Conservation (phyloP, 108 stramenopile genomes). For the Nitzschia putrida region DNA sequence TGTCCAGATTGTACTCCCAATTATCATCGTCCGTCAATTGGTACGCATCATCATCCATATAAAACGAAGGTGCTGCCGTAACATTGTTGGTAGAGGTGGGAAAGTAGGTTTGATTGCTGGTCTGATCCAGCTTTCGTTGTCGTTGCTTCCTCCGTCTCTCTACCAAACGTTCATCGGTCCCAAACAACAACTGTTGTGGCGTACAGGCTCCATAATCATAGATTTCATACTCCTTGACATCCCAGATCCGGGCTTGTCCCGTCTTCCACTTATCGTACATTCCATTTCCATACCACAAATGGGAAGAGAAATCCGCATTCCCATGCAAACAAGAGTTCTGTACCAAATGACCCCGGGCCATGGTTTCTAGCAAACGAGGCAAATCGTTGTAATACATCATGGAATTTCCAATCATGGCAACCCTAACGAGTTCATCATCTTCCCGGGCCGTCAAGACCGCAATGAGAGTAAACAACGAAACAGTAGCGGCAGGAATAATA, state of each 20-base stretch:
- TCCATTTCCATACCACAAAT: slow-evolving; percentile 48
- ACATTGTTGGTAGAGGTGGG: not conserved
- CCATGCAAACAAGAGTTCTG: slow-evolving; percentile 57
- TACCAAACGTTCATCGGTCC: slow-evolving; percentile 30
- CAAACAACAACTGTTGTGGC: slow-evolving; percentile 44
- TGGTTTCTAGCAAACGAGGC: slow-evolving; percentile 47
- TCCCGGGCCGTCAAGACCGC: not conserved
- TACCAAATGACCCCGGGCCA: slow-evolving; percentile 17
- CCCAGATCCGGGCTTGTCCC: slow-evolving; percentile 27
- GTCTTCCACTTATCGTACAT: slow-evolving; percentile 40
- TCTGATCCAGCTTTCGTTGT: slow-evolving; percentile 55
- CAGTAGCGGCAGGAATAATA: not conserved
- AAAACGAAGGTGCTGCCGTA: not conserved
- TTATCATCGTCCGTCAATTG: slow-evolving; percentile 9
- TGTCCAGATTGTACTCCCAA: slow-evolving; percentile 8
- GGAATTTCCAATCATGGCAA: slow-evolving; percentile 51
- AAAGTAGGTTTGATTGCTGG: slow-evolving; percentile 52
- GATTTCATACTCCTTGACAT: slow-evolving; percentile 23
- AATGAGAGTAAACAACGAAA: not conserved
- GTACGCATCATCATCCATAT: not conserved
- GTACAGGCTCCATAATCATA: slow-evolving; percentile 60
- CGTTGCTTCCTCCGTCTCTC: not conserved
- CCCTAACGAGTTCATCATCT: slow-evolving; percentile 13
- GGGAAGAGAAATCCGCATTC: slow-evolving; percentile 19
- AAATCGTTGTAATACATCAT: slow-evolving; percentile 53